phyloP scores from a whole-genome alignment of 148 eudicot genomes.

The Silene latifolia region DNA sequence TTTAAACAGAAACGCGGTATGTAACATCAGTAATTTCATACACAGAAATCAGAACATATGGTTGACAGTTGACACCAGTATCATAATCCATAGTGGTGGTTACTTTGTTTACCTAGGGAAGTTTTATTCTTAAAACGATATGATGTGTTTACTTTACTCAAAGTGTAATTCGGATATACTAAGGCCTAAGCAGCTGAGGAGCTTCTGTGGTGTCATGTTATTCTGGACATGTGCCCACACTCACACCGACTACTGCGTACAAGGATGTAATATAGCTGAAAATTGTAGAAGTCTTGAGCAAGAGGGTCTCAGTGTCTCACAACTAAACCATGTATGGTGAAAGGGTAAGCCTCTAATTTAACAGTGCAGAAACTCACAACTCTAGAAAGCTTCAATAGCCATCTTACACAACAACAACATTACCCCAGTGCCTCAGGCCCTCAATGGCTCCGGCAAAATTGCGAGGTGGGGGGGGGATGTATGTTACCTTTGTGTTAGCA shows the following conservation, averaged over 20 bases:
- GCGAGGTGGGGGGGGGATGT: too few relatives aligned
- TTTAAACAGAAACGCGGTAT: background rate
- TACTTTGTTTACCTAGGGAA: background rate
- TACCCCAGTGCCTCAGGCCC: too few relatives aligned
- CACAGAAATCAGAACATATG: background rate
- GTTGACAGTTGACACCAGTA: background rate
- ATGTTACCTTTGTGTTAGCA: too few relatives aligned
- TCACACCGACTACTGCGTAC: background rate
- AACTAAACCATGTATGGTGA: background rate
- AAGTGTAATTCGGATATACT: background rate
- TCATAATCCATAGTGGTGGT: background rate
- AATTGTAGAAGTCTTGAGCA: background rate
- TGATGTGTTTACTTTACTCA: background rate
- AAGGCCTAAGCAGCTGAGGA: background rate
- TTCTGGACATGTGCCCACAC: background rate
- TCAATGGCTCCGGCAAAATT: too few relatives aligned
- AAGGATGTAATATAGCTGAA: background rate
- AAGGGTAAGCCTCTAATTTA: background rate
- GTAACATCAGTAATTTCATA: background rate
- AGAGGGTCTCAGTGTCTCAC: background rate
- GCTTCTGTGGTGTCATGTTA: background rate
- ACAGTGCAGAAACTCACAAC: background rate
- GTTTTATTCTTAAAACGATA: background rate
- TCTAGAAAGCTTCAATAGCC: background rate
- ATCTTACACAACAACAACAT: too few relatives aligned